These are phyloP conservation scores for Suillus discolor DNA, from an alignment of 768 basidiomycete species.

Conservation along the genomic window DNA sequence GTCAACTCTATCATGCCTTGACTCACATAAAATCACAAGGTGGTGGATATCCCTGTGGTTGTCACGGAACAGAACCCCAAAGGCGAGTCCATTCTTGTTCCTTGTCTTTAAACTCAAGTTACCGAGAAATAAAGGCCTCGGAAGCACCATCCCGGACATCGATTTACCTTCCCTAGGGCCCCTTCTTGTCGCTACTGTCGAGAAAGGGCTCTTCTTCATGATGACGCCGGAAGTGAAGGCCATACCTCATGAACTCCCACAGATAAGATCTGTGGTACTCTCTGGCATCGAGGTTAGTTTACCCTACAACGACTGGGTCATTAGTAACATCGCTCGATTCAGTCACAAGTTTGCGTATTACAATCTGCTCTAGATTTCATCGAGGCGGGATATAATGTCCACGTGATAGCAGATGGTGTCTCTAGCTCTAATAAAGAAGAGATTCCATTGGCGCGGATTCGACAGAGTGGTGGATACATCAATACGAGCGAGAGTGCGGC, in stretches of 20 bases:
- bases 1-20: background rate
- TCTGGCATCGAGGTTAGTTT: slow-evolving; percentile 84
- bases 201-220: slow-evolving; percentile 90
- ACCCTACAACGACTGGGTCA: background rate
- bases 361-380: slow-evolving; percentile 80
- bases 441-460: slow-evolving; percentile 67
- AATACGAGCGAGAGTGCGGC: slow-evolving; percentile 81
- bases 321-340: slow-evolving; percentile 9
- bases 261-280: slow-evolving; percentile 64
- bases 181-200: slow-evolving; percentile 60
- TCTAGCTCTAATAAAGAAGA: slow-evolving; percentile 83
- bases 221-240: slow-evolving; percentile 63
- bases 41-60: slow-evolving; percentile 69
- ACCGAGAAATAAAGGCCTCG: slow-evolving; percentile 53
- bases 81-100: slow-evolving; percentile 44
- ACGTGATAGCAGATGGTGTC: slow-evolving; percentile 83
- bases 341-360: slow-evolving; percentile 90
- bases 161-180: slow-evolving; percentile 54
- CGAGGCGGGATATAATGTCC: slow-evolving; percentile 48
- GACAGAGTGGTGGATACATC: slow-evolving; percentile 70
- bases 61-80: slow-evolving; percentile 83
- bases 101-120: background rate
- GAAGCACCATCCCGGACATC: slow-evolving; percentile 65
- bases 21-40: slow-evolving; percentile 33
- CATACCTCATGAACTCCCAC: slow-evolving; percentile 48